These are phyloP conservation scores for Verbena officinalis DNA, from an alignment of 257 asterid genomes.

Conservation along the genomic window DNA sequence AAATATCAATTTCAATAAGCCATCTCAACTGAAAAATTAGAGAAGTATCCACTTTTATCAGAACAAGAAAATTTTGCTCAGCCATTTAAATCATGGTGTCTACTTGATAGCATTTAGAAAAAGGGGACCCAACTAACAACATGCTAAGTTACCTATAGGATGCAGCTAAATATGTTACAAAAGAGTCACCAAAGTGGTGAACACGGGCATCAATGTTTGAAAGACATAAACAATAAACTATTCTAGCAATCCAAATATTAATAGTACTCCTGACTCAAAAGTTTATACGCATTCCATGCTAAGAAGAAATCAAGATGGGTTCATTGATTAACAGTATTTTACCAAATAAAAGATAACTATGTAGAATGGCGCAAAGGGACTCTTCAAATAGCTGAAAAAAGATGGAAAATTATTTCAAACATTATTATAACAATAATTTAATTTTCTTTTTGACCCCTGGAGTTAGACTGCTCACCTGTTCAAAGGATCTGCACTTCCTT, in stretches of 20 bases:
- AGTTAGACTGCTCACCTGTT: conserved; percentile 63
- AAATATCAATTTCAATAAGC: conserved; percentile 2
- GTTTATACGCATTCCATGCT: conserved; percentile 11
- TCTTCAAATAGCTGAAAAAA: conserved; percentile 9
- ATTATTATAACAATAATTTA: conserved; percentile 1
- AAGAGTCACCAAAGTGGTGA: not conserved
- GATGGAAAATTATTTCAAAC: not conserved
- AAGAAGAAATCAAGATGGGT: conserved; percentile 22
- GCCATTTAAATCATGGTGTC: conserved; percentile 12
- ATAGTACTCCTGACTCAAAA: not conserved
- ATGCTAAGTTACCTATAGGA: conserved; percentile 4
- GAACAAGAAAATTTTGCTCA: not conserved
- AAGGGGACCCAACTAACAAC: conserved; percentile 6
- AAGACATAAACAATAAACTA: not conserved
- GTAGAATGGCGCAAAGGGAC: conserved; percentile 14
- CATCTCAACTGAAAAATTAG: conserved; percentile 11
- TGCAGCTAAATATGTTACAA: conserved; percentile 10
- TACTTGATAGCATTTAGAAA: conserved; percentile 12
- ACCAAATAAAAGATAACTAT: conserved; percentile 10
- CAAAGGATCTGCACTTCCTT: conserved; percentile 94
- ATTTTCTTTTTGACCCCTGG: conserved; percentile 16
- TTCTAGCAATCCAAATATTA: not conserved
- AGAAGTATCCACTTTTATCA: conserved; percentile 1
- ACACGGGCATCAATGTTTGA: conserved; percentile 9
- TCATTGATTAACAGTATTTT: conserved; percentile 4